These are phyloP conservation scores for Laburnicola sp. DNA, from an alignment of 2,329 filamentous ascomycete genomes.

Conservation along the genomic window DNA sequence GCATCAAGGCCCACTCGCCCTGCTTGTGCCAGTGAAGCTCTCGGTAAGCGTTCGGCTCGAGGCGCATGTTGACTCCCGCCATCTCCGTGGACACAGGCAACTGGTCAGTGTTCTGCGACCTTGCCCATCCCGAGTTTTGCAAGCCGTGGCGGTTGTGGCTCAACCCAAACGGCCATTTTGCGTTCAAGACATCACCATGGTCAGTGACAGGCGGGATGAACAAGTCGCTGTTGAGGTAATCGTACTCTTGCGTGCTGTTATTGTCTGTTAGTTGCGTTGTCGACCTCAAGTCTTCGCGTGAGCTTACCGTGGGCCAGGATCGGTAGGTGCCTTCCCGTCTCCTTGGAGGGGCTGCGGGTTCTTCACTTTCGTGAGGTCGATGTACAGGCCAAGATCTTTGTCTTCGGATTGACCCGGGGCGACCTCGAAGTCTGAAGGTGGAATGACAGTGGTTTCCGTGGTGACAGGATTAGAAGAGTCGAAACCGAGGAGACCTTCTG, in stretches of 20 bases:
- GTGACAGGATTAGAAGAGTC: no score
- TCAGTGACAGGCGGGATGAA: constrained; percentile 47
- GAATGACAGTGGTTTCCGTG: constrained; percentile 27
- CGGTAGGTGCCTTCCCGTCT: constrained; percentile 42
- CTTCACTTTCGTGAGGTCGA: constrained; percentile 44
- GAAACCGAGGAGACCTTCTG: no score
- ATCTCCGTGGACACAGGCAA: constrained; percentile 47
- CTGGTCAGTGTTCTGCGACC: constrained; percentile 46
- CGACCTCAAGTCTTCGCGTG: background rate
- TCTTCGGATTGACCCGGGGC: constrained; percentile 44
- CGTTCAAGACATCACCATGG: constrained; percentile 43
- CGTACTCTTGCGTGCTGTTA: constrained; percentile 38
- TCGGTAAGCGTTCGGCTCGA: constrained; percentile 56
- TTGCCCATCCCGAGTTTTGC: constrained; percentile 46
- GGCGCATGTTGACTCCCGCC: constrained; percentile 50
- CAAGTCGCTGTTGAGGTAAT: constrained; percentile 47
- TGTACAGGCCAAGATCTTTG: constrained; percentile 44
- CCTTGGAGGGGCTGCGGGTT: constrained; percentile 49
- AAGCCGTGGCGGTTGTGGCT: constrained; percentile 48
- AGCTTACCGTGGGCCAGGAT: constrained; percentile 41
- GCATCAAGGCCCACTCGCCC: constrained; percentile 57
- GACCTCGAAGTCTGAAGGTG: constrained; percentile 42
- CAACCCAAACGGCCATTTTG: constrained; percentile 49
- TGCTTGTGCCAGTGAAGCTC: constrained; percentile 67
- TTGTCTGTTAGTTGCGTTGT: constrained; percentile 6